Evolutionary conservation across 2,329 filamentous ascomycete genomes (phyloP).

Genomic region (Hysterium pulicare): DNA sequence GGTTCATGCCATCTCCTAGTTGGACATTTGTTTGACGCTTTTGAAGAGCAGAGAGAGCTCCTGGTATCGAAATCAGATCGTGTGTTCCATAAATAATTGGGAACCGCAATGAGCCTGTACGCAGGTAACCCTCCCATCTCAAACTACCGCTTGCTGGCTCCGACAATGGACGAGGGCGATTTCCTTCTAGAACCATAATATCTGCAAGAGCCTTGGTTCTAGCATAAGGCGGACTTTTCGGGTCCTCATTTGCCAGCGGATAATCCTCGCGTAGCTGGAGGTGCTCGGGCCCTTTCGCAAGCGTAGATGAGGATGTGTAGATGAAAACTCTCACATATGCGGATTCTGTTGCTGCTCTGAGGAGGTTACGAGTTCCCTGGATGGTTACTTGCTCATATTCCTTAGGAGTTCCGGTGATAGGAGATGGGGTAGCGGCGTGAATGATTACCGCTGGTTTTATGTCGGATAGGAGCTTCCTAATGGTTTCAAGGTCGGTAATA

Average conservation of each 20-base stretch:
- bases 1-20: slow-evolving; percentile 25
- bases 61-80: slow-evolving; percentile 9
- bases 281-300: slow-evolving; percentile 10
- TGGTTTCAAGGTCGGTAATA: slow-evolving; percentile 5
- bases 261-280: slow-evolving; percentile 8
- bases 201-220: slow-evolving; percentile 14
- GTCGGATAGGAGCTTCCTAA: slow-evolving; percentile 6
- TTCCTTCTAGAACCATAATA: slow-evolving; percentile 10
- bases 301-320: slow-evolving; percentile 11
- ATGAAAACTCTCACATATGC: slow-evolving; percentile 9
- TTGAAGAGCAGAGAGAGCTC: slow-evolving; percentile 10
- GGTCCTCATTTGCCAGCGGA: slow-evolving; percentile 11
- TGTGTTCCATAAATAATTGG: slow-evolving; percentile 13
- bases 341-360: slow-evolving; percentile 8
- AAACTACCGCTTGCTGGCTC: background rate
- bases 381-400: slow-evolving; percentile 11
- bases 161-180: slow-evolving; percentile 5
- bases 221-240: slow-evolving; percentile 10
- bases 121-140: slow-evolving; percentile 11
- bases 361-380: slow-evolving; percentile 9
- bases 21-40: slow-evolving; percentile 25
- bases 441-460: slow-evolving; percentile 11
- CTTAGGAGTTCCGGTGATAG: slow-evolving; percentile 10
- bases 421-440: slow-evolving; percentile 12
- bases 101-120: slow-evolving; percentile 10